These are phyloP conservation scores for Neoarthrinium moseri DNA, from an alignment of 2,329 filamentous ascomycete genomes.

Conservation along the genomic window DNA sequence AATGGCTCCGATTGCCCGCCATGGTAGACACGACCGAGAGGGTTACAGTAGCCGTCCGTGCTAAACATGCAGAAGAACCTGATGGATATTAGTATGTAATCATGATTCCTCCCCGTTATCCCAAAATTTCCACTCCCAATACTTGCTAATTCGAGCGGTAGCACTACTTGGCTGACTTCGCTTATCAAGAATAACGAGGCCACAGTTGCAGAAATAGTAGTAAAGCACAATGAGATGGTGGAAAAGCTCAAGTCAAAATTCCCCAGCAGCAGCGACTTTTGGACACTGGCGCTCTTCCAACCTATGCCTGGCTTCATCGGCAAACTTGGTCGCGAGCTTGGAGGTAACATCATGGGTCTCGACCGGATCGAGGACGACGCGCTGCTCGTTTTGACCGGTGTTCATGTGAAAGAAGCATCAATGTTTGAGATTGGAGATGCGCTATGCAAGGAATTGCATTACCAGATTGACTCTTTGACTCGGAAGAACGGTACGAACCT, in stretches of 20 bases:
- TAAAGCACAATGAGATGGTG: neutral
- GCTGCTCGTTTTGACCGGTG: neutral
- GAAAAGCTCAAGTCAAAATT: neutral
- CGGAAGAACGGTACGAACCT: neutral
- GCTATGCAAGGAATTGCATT: neutral
- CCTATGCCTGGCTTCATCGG: neutral
- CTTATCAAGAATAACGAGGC: neutral
- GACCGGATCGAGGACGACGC: neutral
- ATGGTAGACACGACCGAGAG: neutral
- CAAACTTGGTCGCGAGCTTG: neutral
- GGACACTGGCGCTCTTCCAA: neutral
- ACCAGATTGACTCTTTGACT: neutral
- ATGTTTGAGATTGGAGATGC: neutral
- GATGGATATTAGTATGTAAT: no score
- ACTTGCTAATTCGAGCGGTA: no score
- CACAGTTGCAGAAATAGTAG: neutral
- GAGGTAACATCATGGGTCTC: neutral
- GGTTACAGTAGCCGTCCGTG: neutral
- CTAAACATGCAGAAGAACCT: neutral
- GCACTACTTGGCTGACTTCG: neutral
- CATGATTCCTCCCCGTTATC: no score
- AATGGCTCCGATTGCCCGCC: neutral
- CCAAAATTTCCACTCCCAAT: no score
- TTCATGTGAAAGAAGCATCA: neutral
- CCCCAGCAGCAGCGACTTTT: neutral